phyloP scores from a whole-genome alignment of 345 rosid genomes.

The Populus deltoides region DNA sequence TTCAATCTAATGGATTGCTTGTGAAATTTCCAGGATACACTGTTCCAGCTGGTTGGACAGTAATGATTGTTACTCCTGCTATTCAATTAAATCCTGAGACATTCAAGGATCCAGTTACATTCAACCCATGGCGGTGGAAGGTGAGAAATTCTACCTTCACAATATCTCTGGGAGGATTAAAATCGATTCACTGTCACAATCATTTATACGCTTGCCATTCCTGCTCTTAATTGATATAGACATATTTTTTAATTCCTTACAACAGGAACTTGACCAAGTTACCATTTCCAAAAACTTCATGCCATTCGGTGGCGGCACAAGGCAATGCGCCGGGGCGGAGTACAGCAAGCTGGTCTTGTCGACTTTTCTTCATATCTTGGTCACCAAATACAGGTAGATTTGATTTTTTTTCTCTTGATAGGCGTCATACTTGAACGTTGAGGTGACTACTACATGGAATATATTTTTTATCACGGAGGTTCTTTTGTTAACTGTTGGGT shows the following conservation, averaged over 20 bases:
- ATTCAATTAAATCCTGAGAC: background rate
- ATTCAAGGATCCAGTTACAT: background rate
- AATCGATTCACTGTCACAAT: background rate
- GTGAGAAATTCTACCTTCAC: background rate
- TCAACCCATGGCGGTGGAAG: conserved; percentile 42
- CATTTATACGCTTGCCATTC: background rate
- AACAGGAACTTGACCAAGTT: conserved; percentile 7
- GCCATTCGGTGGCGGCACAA: conserved; percentile 49
- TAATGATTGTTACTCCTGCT: background rate
- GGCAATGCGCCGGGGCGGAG: conserved; percentile 47
- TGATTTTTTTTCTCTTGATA: background rate
- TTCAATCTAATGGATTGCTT: background rate
- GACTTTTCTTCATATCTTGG: conserved; percentile 31
- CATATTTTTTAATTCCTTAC: conserved; percentile 6
- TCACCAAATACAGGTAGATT: conserved; percentile 14
- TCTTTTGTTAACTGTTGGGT: background rate
- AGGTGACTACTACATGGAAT: background rate
- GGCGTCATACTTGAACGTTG: background rate
- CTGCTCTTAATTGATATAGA: background rate
- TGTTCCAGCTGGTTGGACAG: background rate
- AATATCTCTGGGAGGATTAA: background rate
- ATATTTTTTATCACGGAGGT: background rate
- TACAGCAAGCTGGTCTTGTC: conserved; percentile 39
- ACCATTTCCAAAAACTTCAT: conserved; percentile 36
- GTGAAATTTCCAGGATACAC: background rate